These are phyloP conservation scores for Dissophora globulifera DNA, from an alignment of 192 early-diverging fungal species.

Conservation along the genomic window DNA sequence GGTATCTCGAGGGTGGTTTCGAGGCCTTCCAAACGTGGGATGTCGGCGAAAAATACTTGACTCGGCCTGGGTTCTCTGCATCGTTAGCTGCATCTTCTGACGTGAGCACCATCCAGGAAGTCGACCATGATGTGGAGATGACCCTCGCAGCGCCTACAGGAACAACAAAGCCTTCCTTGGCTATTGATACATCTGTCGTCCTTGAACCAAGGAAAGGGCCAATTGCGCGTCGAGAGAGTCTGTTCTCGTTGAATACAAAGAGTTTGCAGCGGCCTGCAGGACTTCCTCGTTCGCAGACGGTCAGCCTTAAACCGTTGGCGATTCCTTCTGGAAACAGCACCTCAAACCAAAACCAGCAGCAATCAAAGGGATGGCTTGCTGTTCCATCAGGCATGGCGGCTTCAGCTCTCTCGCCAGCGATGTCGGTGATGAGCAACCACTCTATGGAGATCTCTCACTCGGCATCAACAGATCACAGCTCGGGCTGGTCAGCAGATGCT, in stretches of 20 bases:
- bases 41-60: conserved; percentile 30
- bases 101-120: neutral
- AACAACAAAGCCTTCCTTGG: conserved; percentile 10
- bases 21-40: conserved; percentile 58
- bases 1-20: conserved; percentile 64
- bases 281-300: conserved; percentile 25
- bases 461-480: conserved; percentile 29
- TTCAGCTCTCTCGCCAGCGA: conserved; percentile 10
- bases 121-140: conserved; percentile 29
- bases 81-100: neutral
- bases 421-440: conserved; percentile 28
- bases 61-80: neutral
- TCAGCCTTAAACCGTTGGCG: conserved; percentile 23
- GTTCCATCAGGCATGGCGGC: conserved; percentile 19
- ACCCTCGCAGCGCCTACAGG: conserved; percentile 12
- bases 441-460: conserved; percentile 46
- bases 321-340: conserved; percentile 7
- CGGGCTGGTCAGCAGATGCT: conserved; percentile 25
- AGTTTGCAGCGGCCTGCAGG: conserved; percentile 31
- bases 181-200: conserved; percentile 25
- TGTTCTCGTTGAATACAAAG: conserved; percentile 58
- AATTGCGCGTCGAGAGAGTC: conserved; percentile 41
- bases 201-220: conserved; percentile 16
- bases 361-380: conserved; percentile 27
- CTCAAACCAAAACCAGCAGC: conserved; percentile 11